Evolutionary conservation across 2,329 filamentous ascomycete genomes (phyloP).

Genomic region (Pseudonectria foliicola): DNA sequence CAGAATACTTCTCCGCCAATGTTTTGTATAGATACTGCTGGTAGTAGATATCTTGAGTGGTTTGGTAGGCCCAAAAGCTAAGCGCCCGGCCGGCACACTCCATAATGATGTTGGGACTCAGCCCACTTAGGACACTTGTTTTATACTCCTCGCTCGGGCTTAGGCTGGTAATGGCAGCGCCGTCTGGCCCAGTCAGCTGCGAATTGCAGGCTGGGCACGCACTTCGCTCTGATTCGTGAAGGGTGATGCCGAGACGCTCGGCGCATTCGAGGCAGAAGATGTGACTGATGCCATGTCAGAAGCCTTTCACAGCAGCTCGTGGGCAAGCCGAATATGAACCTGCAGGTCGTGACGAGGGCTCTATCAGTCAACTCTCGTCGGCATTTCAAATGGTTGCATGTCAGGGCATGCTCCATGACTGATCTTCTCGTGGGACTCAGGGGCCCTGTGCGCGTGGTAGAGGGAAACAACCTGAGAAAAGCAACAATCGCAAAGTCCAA

Average conservation of each 20-base stretch:
- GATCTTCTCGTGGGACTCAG: neutral
- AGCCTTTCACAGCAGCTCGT: slow-evolving; percentile 4
- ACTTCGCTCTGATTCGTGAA: slow-evolving; percentile 27
- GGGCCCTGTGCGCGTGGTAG: slow-evolving; percentile 40
- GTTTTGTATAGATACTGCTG: slow-evolving; percentile 68
- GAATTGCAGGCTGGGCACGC: slow-evolving; percentile 71
- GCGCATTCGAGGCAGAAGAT: slow-evolving; percentile 78
- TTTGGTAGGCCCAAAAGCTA: slow-evolving; percentile 82
- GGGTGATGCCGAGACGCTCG: slow-evolving; percentile 54
- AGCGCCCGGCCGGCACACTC: slow-evolving; percentile 76
- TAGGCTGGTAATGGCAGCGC: slow-evolving; percentile 64
- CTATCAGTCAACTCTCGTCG: slow-evolving; percentile 58
- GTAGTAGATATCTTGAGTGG: slow-evolving; percentile 73
- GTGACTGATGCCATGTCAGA: slow-evolving; percentile 48
- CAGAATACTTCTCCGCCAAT: slow-evolving; percentile 63
- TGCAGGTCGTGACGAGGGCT: slow-evolving; percentile 85
- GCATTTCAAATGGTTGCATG: slow-evolving; percentile 77
- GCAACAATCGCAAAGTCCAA: no score
- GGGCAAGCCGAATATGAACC: slow-evolving; percentile 36
- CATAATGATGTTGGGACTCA: slow-evolving; percentile 75
- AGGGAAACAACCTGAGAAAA: no score
- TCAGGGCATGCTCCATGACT: slow-evolving; percentile 66
- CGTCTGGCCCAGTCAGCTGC: slow-evolving; percentile 62
- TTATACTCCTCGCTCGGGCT: slow-evolving; percentile 86
- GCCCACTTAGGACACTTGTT: slow-evolving; percentile 73